Percentiles rank a stretch among this genome's conserved stretches.
phyloP scores from a whole-genome alignment of 2,329 filamentous ascomycete genomes.

The Paracamarosporium sp. region DNA sequence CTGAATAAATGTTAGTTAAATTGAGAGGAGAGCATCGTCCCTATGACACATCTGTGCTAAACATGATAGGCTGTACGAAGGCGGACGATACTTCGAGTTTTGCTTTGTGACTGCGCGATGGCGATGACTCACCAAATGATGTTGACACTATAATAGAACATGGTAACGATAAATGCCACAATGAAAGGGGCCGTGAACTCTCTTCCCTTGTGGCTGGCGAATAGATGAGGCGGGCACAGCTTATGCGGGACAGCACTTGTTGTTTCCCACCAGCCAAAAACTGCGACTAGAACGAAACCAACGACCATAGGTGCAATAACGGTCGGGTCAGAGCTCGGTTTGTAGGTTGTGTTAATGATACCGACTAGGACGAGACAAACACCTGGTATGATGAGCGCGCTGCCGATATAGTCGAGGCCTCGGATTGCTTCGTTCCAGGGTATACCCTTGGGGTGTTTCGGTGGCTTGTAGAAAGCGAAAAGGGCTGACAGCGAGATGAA shows the following conservation, averaged over 20 bases:
- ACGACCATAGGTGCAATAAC: conserved; percentile 41
- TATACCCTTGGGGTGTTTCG: conserved; percentile 36
- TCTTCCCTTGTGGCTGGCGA: conserved; percentile 53
- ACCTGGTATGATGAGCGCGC: conserved; percentile 35
- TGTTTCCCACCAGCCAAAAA: conserved; percentile 46
- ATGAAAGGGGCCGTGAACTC: conserved; percentile 58
- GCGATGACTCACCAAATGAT: conserved; percentile 48
- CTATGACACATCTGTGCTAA: no score
- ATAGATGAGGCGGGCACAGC: conserved; percentile 52
- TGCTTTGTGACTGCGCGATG: no score
- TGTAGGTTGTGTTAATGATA: conserved; percentile 42
- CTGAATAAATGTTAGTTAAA: not conserved
- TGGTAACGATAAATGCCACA: conserved; percentile 56
- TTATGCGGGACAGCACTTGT: conserved; percentile 30
- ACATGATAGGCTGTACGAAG: no score
- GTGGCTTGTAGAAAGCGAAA: conserved; percentile 29
- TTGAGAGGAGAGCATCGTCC: no score
- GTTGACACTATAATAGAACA: conserved; percentile 60
- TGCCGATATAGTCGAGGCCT: conserved; percentile 41
- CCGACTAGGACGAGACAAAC: conserved; percentile 34
- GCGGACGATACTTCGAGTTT: not conserved
- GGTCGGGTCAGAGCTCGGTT: conserved; percentile 26
- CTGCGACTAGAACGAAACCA: conserved; percentile 40
- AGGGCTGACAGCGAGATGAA: conserved; percentile 27
- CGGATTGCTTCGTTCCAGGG: conserved; percentile 28